Percentiles rank a stretch among this genome's conserved stretches.
These are phyloP conservation scores for Stenogyne calaminthoides DNA, from an alignment of 305 asterid genomes.

Conservation along the genomic window DNA sequence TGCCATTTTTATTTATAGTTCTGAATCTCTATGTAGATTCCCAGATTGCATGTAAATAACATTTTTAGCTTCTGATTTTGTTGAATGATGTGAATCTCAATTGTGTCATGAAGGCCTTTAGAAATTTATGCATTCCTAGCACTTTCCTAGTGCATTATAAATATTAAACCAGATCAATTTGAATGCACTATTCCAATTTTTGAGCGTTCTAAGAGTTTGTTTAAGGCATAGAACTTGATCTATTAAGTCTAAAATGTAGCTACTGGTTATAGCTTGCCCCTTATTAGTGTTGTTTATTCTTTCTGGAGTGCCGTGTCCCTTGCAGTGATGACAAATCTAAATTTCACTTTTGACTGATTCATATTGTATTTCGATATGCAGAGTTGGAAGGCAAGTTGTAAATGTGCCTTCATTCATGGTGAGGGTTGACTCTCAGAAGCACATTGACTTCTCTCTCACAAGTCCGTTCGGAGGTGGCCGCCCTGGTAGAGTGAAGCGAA, in stretches of 20 bases:
- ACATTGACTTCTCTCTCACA: conserved; percentile 61
- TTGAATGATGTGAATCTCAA: neutral
- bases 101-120: neutral
- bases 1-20: neutral
- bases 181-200: too few relatives aligned
- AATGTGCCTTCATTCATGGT: conserved; percentile 62
- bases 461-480: conserved; percentile 69
- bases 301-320: too few relatives aligned
- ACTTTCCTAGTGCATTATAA: too few relatives aligned
- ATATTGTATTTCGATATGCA: conserved; percentile 7
- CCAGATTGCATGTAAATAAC: too few relatives aligned
- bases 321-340: neutral
- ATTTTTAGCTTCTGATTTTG: neutral
- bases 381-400: conserved; percentile 68
- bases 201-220: too few relatives aligned
- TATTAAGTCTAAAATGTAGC: neutral
- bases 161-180: too few relatives aligned
- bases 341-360: neutral
- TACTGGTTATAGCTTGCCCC: neutral
- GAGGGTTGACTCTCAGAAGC: conserved; percentile 60
- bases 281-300: neutral
- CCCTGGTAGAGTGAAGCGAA: conserved; percentile 67
- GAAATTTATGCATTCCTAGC: neutral
- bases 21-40: neutral
- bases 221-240: neutral